Conservation (phyloP, 352 stramenopile genomes). For the Thalassiosira hispida region DNA sequence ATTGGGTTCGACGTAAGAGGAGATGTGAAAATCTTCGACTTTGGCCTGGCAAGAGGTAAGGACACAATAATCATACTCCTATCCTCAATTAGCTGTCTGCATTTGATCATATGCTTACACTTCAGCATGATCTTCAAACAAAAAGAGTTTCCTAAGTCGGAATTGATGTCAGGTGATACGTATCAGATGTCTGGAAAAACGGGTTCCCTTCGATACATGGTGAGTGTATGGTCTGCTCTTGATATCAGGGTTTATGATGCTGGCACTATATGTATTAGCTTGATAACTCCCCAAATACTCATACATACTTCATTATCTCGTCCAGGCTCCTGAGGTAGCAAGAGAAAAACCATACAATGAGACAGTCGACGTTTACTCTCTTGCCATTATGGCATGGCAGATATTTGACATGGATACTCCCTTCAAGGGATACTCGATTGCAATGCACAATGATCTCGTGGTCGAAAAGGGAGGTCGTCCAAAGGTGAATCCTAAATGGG, state of each 20-base stretch:
- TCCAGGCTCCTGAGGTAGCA: conserved; percentile 63
- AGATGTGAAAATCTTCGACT: conserved; percentile 72
- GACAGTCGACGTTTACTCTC: conserved; percentile 78
- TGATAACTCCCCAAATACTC: too few species aligned
- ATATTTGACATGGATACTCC: conserved; percentile 77
- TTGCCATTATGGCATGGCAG: conserved; percentile 81
- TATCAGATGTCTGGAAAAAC: conserved; percentile 84
- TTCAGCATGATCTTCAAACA: conserved; percentile 1
- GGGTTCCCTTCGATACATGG: conserved; percentile 73
- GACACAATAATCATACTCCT: background rate
- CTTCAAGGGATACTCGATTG: conserved; percentile 68
- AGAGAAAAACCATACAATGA: conserved; percentile 79
- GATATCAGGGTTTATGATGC: background rate
- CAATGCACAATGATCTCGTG: conserved; percentile 73
- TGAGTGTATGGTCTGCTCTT: conserved; percentile 24
- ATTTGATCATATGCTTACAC: conserved; percentile 5
- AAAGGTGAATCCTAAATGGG: conserved; percentile 72
- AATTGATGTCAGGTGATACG: conserved; percentile 55
- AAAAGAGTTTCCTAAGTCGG: conserved; percentile 62
- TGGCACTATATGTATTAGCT: background rate
- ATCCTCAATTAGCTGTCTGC: conserved; percentile 1
- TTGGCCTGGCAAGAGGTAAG: conserved; percentile 64
- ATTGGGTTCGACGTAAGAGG: conserved; percentile 75
- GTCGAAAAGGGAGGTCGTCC: conserved; percentile 64
- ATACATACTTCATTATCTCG: too few species aligned